These are phyloP conservation scores for Boletus rubescentipes DNA, from an alignment of 768 basidiomycete genomes.

Conservation along the genomic window DNA sequence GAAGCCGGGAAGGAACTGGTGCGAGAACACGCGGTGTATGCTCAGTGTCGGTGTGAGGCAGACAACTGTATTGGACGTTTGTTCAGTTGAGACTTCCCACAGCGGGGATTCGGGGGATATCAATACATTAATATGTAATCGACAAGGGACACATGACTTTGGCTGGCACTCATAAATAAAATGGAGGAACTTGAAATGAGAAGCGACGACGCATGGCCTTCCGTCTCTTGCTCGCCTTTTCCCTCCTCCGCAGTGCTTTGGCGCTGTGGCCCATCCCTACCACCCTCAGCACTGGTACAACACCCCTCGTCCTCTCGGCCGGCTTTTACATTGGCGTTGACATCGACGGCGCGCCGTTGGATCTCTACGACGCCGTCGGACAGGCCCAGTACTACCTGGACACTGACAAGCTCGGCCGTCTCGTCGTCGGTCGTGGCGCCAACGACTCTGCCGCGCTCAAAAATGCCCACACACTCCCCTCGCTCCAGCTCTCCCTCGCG, in stretches of 20 bases:
- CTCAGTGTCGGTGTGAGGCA: conserved; percentile 51
- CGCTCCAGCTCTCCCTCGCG: conserved; percentile 29
- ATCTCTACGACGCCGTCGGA: conserved; percentile 35
- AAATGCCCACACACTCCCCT: conserved; percentile 24
- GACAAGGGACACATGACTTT: neutral
- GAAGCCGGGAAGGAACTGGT: neutral
- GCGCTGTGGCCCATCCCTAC: conserved; percentile 37
- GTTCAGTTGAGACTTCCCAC: conserved; percentile 19
- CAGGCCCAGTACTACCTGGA: conserved; percentile 32
- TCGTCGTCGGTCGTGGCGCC: conserved; percentile 41
- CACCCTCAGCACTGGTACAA: conserved; percentile 20
- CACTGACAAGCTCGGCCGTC: conserved; percentile 38
- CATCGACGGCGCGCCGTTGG: conserved; percentile 27
- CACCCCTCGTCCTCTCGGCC: conserved; percentile 24
- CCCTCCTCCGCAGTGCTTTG: conserved; percentile 8
- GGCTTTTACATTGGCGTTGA: conserved; percentile 31
- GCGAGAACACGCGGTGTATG: conserved; percentile 44
- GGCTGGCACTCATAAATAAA: neutral
- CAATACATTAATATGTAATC: neutral
- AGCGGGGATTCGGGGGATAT: neutral
- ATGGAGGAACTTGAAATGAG: too few relatives aligned
- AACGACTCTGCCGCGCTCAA: conserved; percentile 30
- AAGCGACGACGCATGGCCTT: conserved; percentile 1
- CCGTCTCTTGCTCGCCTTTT: conserved; percentile 5
- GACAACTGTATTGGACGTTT: conserved; percentile 47